A percentile compares a stretch with the other conserved stretches of the same genome.
Conservation (phyloP, 768 basidiomycete genomes). For the Pleurotus salmoneostramineus region DNA sequence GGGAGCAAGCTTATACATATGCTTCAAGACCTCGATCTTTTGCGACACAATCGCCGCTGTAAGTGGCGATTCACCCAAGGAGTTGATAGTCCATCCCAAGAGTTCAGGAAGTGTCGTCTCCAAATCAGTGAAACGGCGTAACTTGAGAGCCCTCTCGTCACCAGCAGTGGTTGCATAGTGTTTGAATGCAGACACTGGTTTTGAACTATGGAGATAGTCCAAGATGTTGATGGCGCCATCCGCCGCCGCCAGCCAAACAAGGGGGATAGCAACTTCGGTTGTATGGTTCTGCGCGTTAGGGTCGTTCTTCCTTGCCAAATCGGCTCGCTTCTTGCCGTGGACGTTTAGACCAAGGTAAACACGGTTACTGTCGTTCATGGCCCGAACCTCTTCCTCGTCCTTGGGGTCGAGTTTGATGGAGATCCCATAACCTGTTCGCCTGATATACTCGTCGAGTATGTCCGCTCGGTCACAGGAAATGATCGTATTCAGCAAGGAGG, state of each 20-base stretch:
- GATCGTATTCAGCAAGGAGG: slow-evolving; percentile 20
- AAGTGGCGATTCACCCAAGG: slow-evolving; percentile 50
- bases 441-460: slow-evolving; percentile 55
- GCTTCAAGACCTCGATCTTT: slow-evolving; percentile 36
- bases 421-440: slow-evolving; percentile 42
- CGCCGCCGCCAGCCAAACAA: slow-evolving; percentile 41
- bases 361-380: slow-evolving; percentile 33
- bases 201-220: slow-evolving; percentile 43
- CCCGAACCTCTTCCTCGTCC: slow-evolving; percentile 19
- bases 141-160: slow-evolving; percentile 36
- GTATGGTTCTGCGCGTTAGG: slow-evolving; percentile 29
- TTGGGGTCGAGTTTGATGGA: slow-evolving; percentile 22
- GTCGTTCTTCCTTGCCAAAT: slow-evolving; percentile 48
- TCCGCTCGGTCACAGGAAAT: slow-evolving; percentile 38
- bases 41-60: slow-evolving; percentile 36
- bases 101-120: slow-evolving; percentile 38
- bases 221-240: slow-evolving; percentile 29
- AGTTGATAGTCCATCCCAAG: slow-evolving; percentile 47
- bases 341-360: slow-evolving; percentile 58
- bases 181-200: slow-evolving; percentile 46
- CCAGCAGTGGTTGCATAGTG: slow-evolving; percentile 41
- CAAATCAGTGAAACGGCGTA: slow-evolving; percentile 34
- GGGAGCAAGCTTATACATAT: slow-evolving; percentile 38
- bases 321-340: slow-evolving; percentile 59
- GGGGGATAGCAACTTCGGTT: slow-evolving; percentile 16